A percentile compares a stretch with the other conserved stretches of the same genome.
phyloP scores from a whole-genome alignment of 73 alveolate species.

The Paramecium primaurelia region DNA sequence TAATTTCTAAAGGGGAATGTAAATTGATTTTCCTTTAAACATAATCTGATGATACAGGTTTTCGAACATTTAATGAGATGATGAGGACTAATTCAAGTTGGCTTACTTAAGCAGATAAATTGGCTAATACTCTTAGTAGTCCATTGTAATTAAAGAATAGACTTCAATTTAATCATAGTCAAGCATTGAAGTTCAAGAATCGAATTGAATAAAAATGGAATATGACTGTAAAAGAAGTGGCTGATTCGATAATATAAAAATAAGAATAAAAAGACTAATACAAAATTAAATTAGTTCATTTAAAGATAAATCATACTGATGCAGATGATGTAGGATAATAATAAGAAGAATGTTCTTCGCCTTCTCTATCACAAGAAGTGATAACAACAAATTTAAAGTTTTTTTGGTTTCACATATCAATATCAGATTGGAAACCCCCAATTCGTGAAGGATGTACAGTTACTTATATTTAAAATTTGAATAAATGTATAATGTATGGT shows the following conservation, averaged over 20 bases:
- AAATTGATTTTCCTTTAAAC: background rate
- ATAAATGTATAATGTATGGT: constrained; percentile 56
- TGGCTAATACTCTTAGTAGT: background rate
- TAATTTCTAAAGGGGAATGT: background rate
- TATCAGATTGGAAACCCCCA: constrained; percentile 58
- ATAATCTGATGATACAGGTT: constrained; percentile 6
- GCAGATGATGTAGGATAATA: background rate
- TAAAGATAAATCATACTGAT: constrained; percentile 17
- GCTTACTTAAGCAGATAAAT: constrained; percentile 21
- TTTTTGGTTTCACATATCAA: constrained; percentile 51
- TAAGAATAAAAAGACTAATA: background rate
- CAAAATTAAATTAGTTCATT: background rate
- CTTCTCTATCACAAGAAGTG: constrained; percentile 5
- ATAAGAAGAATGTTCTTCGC: background rate
- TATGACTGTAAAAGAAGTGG: constrained; percentile 22
- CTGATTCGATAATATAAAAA: constrained; percentile 16
- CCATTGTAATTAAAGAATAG: background rate
- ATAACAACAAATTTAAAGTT: constrained; percentile 44
- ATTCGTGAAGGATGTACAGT: constrained; percentile 59
- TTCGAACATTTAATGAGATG: constrained; percentile 38
- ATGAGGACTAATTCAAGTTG: constrained; percentile 49
- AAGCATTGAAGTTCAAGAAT: constrained; percentile 20
- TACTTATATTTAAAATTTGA: background rate
- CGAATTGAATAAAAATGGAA: constrained; percentile 28
- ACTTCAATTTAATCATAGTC: constrained; percentile 27